These are phyloP conservation scores for Neurospora terricola DNA, from an alignment of 495 filamentous ascomycete genomes.

Conservation along the genomic window DNA sequence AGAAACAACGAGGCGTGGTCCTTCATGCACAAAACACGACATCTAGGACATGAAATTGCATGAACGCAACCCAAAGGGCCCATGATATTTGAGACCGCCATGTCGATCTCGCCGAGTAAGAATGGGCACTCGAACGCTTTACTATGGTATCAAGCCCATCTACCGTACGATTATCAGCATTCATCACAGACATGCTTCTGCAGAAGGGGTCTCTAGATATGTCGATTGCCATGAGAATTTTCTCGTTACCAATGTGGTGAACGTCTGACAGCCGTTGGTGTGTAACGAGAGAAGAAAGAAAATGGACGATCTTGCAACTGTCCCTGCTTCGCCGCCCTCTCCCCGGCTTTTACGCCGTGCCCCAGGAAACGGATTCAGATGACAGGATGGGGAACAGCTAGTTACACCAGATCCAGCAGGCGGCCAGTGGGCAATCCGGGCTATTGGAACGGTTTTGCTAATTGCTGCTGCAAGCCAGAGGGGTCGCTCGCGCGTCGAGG, in stretches of 20 bases:
- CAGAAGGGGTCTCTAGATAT: neutral
- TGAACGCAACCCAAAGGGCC: neutral
- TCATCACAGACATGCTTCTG: neutral
- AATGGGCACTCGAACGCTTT: neutral
- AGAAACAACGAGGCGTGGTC: neutral
- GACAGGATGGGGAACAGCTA: constrained; percentile 1
- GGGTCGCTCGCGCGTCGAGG: neutral
- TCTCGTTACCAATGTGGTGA: neutral
- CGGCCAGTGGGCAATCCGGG: neutral
- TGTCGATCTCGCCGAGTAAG: neutral
- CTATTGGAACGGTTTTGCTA: neutral
- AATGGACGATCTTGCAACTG: neutral
- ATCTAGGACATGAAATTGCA: neutral
- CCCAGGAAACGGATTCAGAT: neutral
- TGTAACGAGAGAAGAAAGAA: neutral
- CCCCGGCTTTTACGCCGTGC: neutral
- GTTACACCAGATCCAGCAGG: constrained; percentile 13
- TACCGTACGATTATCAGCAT: neutral
- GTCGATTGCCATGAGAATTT: neutral
- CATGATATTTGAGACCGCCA: neutral
- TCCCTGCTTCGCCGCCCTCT: neutral
- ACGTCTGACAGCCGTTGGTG: neutral
- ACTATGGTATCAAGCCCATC: neutral
- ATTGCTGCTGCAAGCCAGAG: neutral
- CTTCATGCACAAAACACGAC: neutral